These are phyloP conservation scores for Garcia nutans DNA, from an alignment of 345 rosid genomes.

Conservation along the genomic window DNA sequence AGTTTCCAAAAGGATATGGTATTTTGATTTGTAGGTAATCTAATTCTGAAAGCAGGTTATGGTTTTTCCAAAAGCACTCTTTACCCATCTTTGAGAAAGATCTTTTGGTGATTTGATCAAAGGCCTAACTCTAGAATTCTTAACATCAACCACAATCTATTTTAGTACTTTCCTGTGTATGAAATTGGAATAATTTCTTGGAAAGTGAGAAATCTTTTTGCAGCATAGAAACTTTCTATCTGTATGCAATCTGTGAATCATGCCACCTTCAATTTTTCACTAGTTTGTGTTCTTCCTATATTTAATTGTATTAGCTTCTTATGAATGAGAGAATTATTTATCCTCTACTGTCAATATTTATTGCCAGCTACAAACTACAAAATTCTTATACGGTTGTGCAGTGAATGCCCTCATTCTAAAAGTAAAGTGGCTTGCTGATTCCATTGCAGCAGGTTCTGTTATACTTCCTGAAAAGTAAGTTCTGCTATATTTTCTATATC, in stretches of 20 bases:
- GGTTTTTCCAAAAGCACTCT: too few relatives aligned
- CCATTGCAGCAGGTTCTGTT: constrained; percentile 44
- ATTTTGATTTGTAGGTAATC: too few relatives aligned
- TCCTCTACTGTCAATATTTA: not conserved
- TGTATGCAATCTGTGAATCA: not conserved
- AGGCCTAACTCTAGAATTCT: not conserved
- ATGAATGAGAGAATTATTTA: not conserved
- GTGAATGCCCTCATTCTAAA: constrained; percentile 48
- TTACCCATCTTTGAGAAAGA: too few relatives aligned
- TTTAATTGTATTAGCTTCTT: not conserved
- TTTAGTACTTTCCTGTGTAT: not conserved
- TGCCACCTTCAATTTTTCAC: not conserved
- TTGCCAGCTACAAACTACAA: constrained; percentile 52
- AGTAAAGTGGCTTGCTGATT: constrained; percentile 52
- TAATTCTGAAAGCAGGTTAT: too few relatives aligned
- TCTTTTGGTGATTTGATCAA: too few relatives aligned
- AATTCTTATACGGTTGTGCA: constrained; percentile 66
- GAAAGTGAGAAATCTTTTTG: not conserved
- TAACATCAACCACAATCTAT: constrained; percentile 5
- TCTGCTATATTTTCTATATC: not conserved
- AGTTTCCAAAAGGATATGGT: not conserved
- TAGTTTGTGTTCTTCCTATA: not conserved
- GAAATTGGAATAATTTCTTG: not conserved
- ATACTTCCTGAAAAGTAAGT: constrained; percentile 52
- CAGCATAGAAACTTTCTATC: not conserved